Conservation (phyloP, 495 filamentous ascomycete species). For the Usnea hakonensis region DNA sequence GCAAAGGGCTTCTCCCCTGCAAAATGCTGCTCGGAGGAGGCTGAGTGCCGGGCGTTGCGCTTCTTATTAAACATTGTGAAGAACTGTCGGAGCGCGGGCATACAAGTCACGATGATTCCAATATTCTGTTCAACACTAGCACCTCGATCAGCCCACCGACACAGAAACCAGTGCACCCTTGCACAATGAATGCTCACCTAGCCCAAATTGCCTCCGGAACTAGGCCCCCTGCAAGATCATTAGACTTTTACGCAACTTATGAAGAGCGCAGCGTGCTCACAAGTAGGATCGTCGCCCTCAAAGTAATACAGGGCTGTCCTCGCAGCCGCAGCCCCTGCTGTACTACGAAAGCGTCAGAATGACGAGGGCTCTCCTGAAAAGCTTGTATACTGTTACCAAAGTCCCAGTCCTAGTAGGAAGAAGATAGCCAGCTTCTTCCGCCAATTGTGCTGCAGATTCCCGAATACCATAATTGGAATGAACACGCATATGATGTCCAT, state of each 20-base stretch:
- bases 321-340: background rate
- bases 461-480: background rate
- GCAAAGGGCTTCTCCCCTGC: background rate
- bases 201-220: background rate
- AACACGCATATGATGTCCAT: background rate
- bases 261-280: background rate
- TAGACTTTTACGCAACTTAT: too few species aligned
- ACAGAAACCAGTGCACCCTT: too few species aligned
- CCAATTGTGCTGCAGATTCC: background rate
- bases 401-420: background rate
- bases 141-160: background rate
- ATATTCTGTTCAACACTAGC: constrained; percentile 5
- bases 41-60: background rate
- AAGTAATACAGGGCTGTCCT: background rate
- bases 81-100: background rate
- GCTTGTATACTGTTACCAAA: background rate
- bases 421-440: background rate
- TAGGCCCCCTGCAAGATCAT: background rate
- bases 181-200: background rate
- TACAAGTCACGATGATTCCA: constrained; percentile 6
- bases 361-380: background rate
- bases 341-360: background rate
- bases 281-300: background rate
- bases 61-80: background rate
- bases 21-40: background rate